Percentiles rank a stretch among this genome's conserved stretches.
Evolutionary conservation across 2,329 filamentous ascomycete genomes (phyloP).

Genomic region (Penicillium freii): DNA sequence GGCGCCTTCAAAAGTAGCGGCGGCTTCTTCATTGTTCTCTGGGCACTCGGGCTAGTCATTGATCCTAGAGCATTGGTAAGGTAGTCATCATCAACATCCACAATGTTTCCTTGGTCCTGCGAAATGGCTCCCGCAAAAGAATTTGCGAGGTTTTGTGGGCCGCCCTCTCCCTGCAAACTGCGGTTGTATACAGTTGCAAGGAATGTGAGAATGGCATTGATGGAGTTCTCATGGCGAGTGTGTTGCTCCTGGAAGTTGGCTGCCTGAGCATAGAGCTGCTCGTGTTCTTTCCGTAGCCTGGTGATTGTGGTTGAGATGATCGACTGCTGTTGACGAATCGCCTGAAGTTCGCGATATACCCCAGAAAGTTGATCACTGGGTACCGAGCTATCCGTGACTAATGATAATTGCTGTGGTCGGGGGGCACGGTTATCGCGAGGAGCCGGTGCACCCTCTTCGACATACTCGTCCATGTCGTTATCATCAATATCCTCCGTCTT

Average conservation of each 20-base stretch:
- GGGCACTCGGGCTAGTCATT: slow-evolving; percentile 35
- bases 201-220: slow-evolving; percentile 97
- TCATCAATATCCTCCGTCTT: slow-evolving; percentile 63
- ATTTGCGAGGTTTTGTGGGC: slow-evolving; percentile 74
- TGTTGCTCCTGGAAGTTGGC: slow-evolving; percentile 86
- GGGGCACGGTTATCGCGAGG: slow-evolving; percentile 34
- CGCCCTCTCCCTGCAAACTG: slow-evolving; percentile 79
- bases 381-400: slow-evolving; percentile 45
- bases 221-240: slow-evolving; percentile 95
- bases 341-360: slow-evolving; percentile 75
- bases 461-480: slow-evolving; percentile 59
- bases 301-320: slow-evolving; percentile 80
- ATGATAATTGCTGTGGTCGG: slow-evolving; percentile 44
- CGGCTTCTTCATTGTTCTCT: slow-evolving; percentile 47
- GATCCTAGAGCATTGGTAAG: slow-evolving; percentile 37
- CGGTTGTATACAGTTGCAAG: slow-evolving; percentile 95
- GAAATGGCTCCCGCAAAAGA: slow-evolving; percentile 77
- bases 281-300: slow-evolving; percentile 79
- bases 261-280: slow-evolving; percentile 83
- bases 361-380: slow-evolving; percentile 71
- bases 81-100: slow-evolving; percentile 60
- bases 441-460: slow-evolving; percentile 40
- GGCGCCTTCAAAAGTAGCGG: slow-evolving; percentile 49
- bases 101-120: slow-evolving; percentile 59
- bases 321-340: slow-evolving; percentile 80